These are phyloP conservation scores for Asparagopsis taxiformis DNA, from an alignment of 31 red algal species.

Conservation along the genomic window DNA sequence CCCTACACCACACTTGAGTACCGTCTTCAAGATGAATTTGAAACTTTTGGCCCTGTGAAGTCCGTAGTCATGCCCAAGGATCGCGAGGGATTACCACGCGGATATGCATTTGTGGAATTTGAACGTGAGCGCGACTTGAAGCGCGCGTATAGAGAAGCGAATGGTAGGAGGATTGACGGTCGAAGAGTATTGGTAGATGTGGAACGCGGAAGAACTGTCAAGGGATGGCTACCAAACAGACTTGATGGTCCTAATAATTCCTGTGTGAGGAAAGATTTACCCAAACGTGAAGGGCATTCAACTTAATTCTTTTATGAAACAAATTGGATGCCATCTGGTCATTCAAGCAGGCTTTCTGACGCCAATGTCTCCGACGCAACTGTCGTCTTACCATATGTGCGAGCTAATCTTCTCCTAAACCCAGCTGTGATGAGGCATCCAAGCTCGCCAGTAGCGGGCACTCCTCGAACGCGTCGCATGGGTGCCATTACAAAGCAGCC, in stretches of 20 bases:
- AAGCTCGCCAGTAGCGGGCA: constrained; percentile 3
- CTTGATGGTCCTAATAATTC: constrained; percentile 54
- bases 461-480: not conserved
- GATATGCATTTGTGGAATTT: constrained; percentile 92
- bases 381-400: constrained; percentile 2
- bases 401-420: constrained; percentile 2
- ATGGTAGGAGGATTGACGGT: constrained; percentile 74
- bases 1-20: constrained; percentile 14
- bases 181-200: constrained; percentile 71
- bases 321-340: no score
- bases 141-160: constrained; percentile 38
- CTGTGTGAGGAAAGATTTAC: not conserved
- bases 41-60: constrained; percentile 53
- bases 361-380: constrained; percentile 6
- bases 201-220: constrained; percentile 65
- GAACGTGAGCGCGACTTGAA: constrained; percentile 64
- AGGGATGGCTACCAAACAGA: constrained; percentile 64
- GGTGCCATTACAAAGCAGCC: constrained; percentile 7
- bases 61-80: constrained; percentile 48
- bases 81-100: constrained; percentile 45
- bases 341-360: not conserved
- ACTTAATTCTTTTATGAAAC: not conserved
- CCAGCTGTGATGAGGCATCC: constrained; percentile 13
- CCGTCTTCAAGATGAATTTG: constrained; percentile 62
- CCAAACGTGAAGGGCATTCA: not conserved